Evolutionary conservation across 1,284 basidiomycete genomes (phyloP), one percentile per base, ranked within the genome.

Genomic region (Afroboletus lepidellus): DNA sequence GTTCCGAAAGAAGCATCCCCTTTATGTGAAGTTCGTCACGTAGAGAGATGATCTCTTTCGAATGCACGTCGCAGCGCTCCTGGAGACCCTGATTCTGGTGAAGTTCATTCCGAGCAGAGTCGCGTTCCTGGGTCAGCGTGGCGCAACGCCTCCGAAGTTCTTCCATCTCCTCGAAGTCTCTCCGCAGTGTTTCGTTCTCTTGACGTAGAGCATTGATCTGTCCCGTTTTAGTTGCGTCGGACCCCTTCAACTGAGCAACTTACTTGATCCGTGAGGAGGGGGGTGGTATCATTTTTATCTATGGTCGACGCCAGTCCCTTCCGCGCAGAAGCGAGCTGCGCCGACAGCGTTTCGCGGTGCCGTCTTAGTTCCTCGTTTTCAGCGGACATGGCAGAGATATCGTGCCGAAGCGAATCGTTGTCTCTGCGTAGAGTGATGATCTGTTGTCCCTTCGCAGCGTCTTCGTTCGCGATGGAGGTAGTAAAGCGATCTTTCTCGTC

Each of bases 1-100:
- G 46, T 34, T 50, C 38, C 15, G 46, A 48, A 5, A 48, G 41
- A 1, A 50, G 24, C 8, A 34, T 42, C 5, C 5, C 20, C 9
- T 34, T 41, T 2, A 3, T n/a, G 13, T 58, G 44, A 15, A 58
- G 38, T 16, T 58, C 38, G 3, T 16, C 6, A 9, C 45, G 50
- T 32, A 48, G n/a, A 15, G 59, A 50, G 12, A n/a, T 11, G 2
- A 58, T 25, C 4, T 48, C 51, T 6, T 33, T 32, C 3, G 45
- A 47, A n/a, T 55, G 59, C 24, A 2, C 23, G 2, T 60, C 44
- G 15, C 21, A 58, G 12, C 36, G 49, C n/a, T 32, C 23, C 46
- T 41, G 39, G 2, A 58, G 36, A 12, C 11, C 6, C 24, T 27
- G 8, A n/a, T 12, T 36, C 12, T 46, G 33, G 13, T 11, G 32